Evolutionary conservation across 1,284 basidiomycete genomes (phyloP), one percentile per base, ranked within the genome.

Genomic region (Ceratobasidium sp.): DNA sequence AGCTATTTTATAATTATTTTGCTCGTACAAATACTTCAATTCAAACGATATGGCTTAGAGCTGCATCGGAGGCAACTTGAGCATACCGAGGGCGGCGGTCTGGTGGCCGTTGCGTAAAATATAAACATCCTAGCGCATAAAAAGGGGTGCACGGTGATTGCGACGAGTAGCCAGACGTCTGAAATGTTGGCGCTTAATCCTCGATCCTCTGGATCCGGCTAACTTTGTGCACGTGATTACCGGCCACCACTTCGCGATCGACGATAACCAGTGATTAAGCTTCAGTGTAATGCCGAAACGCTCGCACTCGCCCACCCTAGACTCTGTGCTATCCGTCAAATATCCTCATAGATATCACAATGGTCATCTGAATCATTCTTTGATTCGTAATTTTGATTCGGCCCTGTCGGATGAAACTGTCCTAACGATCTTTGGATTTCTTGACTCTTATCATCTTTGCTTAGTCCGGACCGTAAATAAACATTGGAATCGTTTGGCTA

Each of bases 391-490:
- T 52, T 91, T 93, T 82, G 89, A 92, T 80, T 85, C 84, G 68
- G 85, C 87, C 5, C 85, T 94, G 56, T 94, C 90, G 82, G 93
- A 94, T 80, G 93, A 94, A 84, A 88, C 94, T 64, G 86, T 93
- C 70, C 85, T 94, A 40, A 87, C 87, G 81, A 91, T 94, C 77
- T 93, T 94, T 85, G 90, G 92, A 1, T 87, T 91, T 84, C 87
- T 94, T 44, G 87, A 89, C 26, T 90, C 87, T 85, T 81, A 84
- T 33, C 93, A 94, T 84, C 89, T 94, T 23, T 94, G 93, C 82
- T 82, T 86, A 5, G 84, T 89, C 23, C 91, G 93, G 82, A 82
- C 86, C n/a, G 90, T 88, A 54, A 93, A 88, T 83, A 87, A 85
- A 78, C 91, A 90, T 80, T 94, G 92, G 89, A 86, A 88, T 20